Evolutionary conservation across 106 monocot genomes (phyloP), one percentile per base, ranked within the genome.

Genomic region (Acanthochlamys bracteata): DNA sequence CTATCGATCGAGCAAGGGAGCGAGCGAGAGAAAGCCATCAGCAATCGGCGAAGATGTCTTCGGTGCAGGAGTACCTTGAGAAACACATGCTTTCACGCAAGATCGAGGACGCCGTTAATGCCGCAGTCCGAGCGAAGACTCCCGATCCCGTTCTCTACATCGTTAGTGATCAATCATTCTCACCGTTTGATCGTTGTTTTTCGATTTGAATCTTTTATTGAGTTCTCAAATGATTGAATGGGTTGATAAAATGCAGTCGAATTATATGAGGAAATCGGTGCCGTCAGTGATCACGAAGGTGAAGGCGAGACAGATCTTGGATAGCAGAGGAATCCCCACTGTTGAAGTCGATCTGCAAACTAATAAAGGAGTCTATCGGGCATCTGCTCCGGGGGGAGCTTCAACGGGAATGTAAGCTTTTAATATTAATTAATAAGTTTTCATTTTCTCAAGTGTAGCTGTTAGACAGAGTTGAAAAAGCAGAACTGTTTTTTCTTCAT

Each of bases 31-130:
- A 43, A 7, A 13, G 10, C 7, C 43, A 43, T 13, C 43, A 13
- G 43, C 7, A 43, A 43, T 7, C 7, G 43, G 43, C 7, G 43
- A 43, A 26, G 42, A 61, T 59, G 47, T 89, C 86, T 90, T 96
- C 95, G 62, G 88, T 96, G 42, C 95, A 96, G 88, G 91, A 96
- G 75, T 96, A 96, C 66, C 74, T 96, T 27, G 88, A 90, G 78
- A 88, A 91, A 78, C 82, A 91, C 73, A 47, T 79, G 78, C 82
- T 96, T 17, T 80, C 95, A 25, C 82, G 95, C 24, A 90, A 82
- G 90, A 91, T 96, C 72, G 95, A 96, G 75, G 91, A 96, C 62
- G 91, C 95, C 60, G 95, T 96, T 64, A 96, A 91, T 74, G 95
- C 95, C 3, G 95, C 95, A 2, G 95, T 96, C 60, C 70, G 91